Evolutionary conservation across 2,329 filamentous ascomycete genomes (phyloP), one percentile per base, ranked within the genome.

Genomic region (Cladophialophora exuberans): DNA sequence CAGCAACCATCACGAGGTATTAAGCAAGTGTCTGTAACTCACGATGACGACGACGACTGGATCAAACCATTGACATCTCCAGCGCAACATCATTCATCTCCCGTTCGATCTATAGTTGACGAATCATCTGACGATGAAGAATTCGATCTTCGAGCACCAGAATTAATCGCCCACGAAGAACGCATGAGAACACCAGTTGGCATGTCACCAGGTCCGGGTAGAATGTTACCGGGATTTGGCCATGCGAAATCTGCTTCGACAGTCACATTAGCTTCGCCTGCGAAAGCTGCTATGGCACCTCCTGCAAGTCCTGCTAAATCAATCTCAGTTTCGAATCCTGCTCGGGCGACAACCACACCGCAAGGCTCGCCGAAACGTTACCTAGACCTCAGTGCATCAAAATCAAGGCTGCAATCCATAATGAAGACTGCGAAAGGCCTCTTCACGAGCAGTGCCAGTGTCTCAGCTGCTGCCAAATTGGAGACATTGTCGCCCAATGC

Each of bases 371-470:
- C 83, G 23, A 69, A 64, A 64, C 80, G 70, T 74, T 81, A 70
- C 75, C 80, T 60, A 69, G 91, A 95, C 62, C 73, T 97, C 56
- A 96, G 92, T 71, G 90, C 94, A 47, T 92, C 94, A 23, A 97
- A 96, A 75, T 90, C 89, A 67, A 95, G 91, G 69, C 79, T 97
- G 43, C 95, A 93, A 42, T 96, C 92, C 7, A 91, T 96, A 56
- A 78, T 97, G 64, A 92, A 91, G 72, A 89, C 87, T 52, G 94
- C 92, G 3, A 93, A 89, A 70, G 89, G 87, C 11, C 82, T 97
- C 44, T 86, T 97, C 60, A 90, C 87, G 15, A 95, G 88, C 63
- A 93, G 81, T 59, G 83, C 79, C 55, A 76, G 79, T 39, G 71
- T 79, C 10, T 83, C 82, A 59, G 81, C 81, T 41, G 79, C 83